A percentile compares a stretch with the other conserved stretches of the same genome.
Conservation (phyloP, 306 rosid species). For the Gillenia trifoliata region DNA sequence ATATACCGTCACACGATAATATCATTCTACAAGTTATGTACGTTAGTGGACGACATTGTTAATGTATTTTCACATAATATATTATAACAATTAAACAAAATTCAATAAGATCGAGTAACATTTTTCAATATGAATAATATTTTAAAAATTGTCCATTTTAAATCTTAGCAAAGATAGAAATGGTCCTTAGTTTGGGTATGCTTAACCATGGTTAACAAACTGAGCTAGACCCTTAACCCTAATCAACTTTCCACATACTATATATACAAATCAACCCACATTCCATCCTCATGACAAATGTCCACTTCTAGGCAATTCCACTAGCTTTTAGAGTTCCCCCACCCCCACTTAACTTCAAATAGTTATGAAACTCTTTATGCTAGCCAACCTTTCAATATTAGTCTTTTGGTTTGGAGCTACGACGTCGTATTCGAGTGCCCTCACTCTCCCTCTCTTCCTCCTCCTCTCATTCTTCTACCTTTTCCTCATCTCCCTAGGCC, state of each 20-base stretch:
- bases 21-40: no score
- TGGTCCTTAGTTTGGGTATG: neutral
- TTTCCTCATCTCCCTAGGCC: constrained; percentile 26
- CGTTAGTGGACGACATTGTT: no score
- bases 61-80: no score
- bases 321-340: neutral
- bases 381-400: constrained; percentile 17
- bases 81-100: no score
- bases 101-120: neutral
- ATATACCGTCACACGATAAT: no score
- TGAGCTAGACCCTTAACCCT: constrained; percentile 29
- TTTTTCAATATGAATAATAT: no score
- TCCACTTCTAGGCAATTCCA: constrained; percentile 27
- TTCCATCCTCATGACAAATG: constrained; percentile 30
- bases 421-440: neutral
- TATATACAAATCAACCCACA: constrained; percentile 33
- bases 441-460: constrained; percentile 30
- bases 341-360: neutral
- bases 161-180: neutral
- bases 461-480: constrained; percentile 14
- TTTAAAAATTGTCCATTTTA: no score
- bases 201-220: constrained; percentile 20
- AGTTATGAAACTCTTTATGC: constrained; percentile 35
- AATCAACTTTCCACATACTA: constrained; percentile 22
- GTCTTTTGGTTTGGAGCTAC: constrained; percentile 20